A percentile compares a stretch with the other conserved stretches of the same genome.
Evolutionary conservation across 139 green algal species (phyloP).

Genomic region (Micractinium sp.): DNA sequence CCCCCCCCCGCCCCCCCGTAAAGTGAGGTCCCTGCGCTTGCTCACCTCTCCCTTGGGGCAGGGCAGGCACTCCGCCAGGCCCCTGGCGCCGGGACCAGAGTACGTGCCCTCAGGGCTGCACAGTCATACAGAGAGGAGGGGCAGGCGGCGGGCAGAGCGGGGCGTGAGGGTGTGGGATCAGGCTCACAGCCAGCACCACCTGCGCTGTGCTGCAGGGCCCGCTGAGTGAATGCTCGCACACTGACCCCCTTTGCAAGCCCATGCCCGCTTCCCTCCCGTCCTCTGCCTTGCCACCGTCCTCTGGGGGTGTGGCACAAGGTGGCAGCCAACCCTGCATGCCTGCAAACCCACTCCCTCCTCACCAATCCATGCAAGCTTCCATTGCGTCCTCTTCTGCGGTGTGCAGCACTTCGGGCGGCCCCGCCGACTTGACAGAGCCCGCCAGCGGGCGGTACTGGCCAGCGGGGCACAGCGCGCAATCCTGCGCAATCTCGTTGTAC

Average conservation of each 20-base stretch:
- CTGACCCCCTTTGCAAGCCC: no score
- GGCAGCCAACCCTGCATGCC: no score
- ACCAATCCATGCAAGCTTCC: neutral
- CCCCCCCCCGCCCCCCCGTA: no score
- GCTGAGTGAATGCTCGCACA: no score
- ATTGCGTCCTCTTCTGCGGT: neutral
- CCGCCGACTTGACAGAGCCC: neutral
- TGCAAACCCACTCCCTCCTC: no score
- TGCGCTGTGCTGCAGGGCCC: no score
- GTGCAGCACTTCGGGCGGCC: neutral
- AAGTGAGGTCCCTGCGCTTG: neutral
- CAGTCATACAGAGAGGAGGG: neutral
- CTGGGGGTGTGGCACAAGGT: no score
- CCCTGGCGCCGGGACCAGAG: neutral
- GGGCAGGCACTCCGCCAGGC: neutral
- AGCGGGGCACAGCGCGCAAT: neutral
- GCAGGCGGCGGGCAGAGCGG: no score
- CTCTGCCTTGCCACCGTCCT: no score
- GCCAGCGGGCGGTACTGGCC: neutral
- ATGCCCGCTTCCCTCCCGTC: no score
- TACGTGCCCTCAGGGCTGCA: neutral
- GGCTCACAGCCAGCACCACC: no score
- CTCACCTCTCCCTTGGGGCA: neutral
- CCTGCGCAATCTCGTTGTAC: neutral
- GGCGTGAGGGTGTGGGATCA: no score